phyloP scores from a whole-genome alignment of 768 basidiomycete species.

The Tylopilus sp. region DNA sequence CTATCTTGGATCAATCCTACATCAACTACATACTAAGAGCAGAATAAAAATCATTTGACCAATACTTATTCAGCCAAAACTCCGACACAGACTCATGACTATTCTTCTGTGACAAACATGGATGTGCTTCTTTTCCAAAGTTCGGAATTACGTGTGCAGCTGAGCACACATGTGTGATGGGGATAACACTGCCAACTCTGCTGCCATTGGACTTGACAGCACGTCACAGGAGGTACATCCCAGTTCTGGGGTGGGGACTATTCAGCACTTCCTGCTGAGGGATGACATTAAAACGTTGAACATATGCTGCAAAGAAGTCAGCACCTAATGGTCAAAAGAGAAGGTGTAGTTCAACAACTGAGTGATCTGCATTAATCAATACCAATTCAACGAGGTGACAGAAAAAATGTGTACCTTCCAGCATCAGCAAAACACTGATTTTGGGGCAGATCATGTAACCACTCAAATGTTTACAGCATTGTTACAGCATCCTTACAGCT shows the following conservation, averaged over 20 bases:
- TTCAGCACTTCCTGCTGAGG: not conserved
- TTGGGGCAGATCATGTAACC: too few species aligned
- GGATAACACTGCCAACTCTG: not conserved
- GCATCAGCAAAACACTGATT: too few species aligned
- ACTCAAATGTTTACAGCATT: too few species aligned
- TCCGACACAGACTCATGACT: not conserved
- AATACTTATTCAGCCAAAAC: not conserved
- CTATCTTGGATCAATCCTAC: too few species aligned
- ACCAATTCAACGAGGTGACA: too few species aligned
- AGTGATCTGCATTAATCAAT: not conserved
- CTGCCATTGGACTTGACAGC: not conserved
- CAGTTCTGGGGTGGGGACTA: not conserved
- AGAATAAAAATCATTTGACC: not conserved
- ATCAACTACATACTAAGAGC: too few species aligned
- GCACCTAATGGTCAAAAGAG: not conserved
- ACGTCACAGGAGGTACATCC: too few species aligned
- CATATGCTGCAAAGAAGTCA: not conserved
- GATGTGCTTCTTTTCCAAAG: not conserved
- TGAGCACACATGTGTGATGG: not conserved
- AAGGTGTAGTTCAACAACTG: not conserved
- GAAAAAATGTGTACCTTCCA: too few species aligned
- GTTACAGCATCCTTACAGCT: too few species aligned
- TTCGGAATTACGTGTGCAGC: not conserved
- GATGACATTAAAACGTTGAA: not conserved
- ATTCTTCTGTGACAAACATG: not conserved